Evolutionary conservation across 2,329 filamentous ascomycete genomes (phyloP), one percentile per base, ranked within the genome.

Genomic region (Paraphaeosphaeria minitans): DNA sequence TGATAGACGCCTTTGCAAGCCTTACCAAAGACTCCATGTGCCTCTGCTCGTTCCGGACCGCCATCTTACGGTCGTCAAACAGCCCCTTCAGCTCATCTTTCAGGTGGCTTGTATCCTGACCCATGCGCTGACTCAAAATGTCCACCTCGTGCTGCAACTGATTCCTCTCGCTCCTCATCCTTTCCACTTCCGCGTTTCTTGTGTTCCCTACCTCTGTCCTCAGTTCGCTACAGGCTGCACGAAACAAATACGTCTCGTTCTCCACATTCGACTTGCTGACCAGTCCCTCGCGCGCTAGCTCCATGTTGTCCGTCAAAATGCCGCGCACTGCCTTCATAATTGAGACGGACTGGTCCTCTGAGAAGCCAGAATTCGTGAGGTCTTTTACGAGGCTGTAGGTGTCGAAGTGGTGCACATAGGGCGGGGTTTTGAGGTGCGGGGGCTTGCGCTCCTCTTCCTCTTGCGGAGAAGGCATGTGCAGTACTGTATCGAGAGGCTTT

Each of bases 21-120:
- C 56, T 21, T 79, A 92, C 89, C 68, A 89, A 89, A 52, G 90
- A 91, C 73, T 98, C 94, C 71, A 91, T 89, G 7, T 84, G 84
- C 72, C 93, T 89, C 78, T 97, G 93, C 75, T 97, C 91, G 76
- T 94, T 91, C 55, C 93, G 83, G 1, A 96, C 93, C 2, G 87
- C 86, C 91, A 98, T 96, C 75, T 94, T 95, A 45, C 96, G 87
- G 74, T 99, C 94, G 72, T 98, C 94, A 75, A 98, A 97, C 84
- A 97, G 90, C 57, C 92, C 94, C 74, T 93, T 92, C n/a, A 98
- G 84, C 56, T 93, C 92, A 73, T 99, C 94, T 68, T 92, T 95
- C 59, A 98, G 81, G 35, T 86, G 89, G 56, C 88, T 79, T 27
- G 93, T 83, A 74, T 98, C 93, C 77, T 97, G 93, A 35, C 88